Conservation (phyloP, 495 filamentous ascomycete species). For the Aspergillus sclerotioniger region DNA sequence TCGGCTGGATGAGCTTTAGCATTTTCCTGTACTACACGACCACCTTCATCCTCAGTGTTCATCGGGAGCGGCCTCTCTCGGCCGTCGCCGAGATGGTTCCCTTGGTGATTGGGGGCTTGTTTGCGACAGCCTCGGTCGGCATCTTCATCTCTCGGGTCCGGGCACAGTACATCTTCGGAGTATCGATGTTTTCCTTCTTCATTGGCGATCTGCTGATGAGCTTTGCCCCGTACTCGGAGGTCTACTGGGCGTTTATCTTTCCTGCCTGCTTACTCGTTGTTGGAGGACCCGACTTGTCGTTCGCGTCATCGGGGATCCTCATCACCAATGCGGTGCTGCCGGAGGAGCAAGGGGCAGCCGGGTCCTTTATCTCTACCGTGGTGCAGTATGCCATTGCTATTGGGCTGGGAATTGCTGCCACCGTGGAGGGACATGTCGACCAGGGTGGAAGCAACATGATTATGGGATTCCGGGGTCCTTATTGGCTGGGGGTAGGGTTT, state of each 20-base stretch:
- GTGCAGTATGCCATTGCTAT: conserved; percentile 50
- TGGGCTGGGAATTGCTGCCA: conserved; percentile 47
- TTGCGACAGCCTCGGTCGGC: conserved; percentile 35
- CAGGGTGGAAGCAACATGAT: conserved; percentile 29
- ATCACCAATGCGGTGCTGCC: conserved; percentile 39
- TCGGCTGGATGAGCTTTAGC: conserved; percentile 40
- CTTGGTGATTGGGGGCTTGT: conserved; percentile 32
- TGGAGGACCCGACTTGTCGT: conserved; percentile 48
- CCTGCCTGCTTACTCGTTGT: conserved; percentile 39
- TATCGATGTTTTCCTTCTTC: conserved; percentile 41
- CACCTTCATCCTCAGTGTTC: conserved; percentile 32
- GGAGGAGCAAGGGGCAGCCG: conserved; percentile 44
- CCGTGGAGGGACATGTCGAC: conserved; percentile 36
- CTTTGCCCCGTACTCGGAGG: conserved; percentile 22
- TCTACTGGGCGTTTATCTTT: conserved; percentile 38
- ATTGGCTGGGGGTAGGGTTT: conserved; percentile 20
- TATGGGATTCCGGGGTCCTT: conserved; percentile 32
- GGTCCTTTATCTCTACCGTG: conserved; percentile 42
- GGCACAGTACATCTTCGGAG: conserved; percentile 39
- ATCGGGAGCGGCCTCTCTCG: conserved; percentile 28
- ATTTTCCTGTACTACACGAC: conserved; percentile 46
- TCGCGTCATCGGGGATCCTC: conserved; percentile 46
- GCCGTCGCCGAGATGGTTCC: conserved; percentile 36
- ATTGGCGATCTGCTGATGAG: conserved; percentile 32
- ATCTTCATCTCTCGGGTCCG: conserved; percentile 33